A percentile compares a stretch with the other conserved stretches of the same genome.
Evolutionary conservation across 495 filamentous ascomycete genomes (phyloP).

Genomic region (Penicillium pancosmium): DNA sequence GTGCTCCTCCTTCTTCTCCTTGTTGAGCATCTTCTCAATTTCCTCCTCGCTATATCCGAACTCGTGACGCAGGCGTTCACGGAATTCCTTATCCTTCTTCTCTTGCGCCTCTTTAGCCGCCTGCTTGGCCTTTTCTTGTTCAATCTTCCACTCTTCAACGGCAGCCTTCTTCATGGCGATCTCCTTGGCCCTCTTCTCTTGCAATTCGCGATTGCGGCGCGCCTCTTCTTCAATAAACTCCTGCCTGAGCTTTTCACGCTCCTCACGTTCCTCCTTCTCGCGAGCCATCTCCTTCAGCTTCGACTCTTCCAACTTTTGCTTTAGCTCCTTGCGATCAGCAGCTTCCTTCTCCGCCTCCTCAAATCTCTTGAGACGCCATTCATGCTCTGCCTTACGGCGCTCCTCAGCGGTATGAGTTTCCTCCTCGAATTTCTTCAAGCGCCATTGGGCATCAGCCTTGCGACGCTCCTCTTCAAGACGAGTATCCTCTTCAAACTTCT

Average conservation of each 20-base stretch:
- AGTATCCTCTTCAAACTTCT: conserved; percentile 24
- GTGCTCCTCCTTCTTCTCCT: conserved; percentile 53
- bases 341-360: conserved; percentile 36
- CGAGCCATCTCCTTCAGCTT: conserved; percentile 38
- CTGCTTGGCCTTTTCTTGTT: conserved; percentile 40
- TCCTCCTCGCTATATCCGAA: conserved; percentile 49
- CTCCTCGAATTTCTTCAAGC: conserved; percentile 30
- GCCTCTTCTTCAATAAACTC: conserved; percentile 42
- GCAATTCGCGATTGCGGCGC: conserved; percentile 34
- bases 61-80: conserved; percentile 38
- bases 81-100: conserved; percentile 53
- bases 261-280: conserved; percentile 47
- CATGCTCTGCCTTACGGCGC: conserved; percentile 31
- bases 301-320: conserved; percentile 24
- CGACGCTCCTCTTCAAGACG: conserved; percentile 32
- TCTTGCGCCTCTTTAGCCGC: conserved; percentile 11
- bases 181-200: conserved; percentile 48
- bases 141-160: conserved; percentile 59
- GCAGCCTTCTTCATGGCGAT: conserved; percentile 53
- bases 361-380: conserved; percentile 31
- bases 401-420: conserved; percentile 27
- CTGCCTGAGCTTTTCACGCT: conserved; percentile 41
- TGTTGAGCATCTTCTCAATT: conserved; percentile 58
- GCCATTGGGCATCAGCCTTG: conserved; percentile 32
- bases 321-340: conserved; percentile 32